Evolutionary conservation across 805 yeast species (phyloP).

Genomic region (Pichia gijzeniarum): DNA sequence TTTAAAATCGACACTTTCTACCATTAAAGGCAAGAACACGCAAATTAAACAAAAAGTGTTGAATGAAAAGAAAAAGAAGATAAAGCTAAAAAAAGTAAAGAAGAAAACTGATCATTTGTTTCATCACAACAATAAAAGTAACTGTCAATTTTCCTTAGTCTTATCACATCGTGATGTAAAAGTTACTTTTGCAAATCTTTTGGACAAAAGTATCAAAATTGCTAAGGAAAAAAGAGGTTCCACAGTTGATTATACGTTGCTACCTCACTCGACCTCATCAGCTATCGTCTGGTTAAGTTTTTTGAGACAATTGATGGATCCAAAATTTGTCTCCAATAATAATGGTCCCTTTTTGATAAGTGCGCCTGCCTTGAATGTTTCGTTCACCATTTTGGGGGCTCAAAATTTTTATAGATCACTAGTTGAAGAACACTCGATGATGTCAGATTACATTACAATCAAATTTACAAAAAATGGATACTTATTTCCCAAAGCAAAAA

Average conservation of each 20-base stretch:
- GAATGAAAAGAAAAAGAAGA: not conserved
- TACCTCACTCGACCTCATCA: conserved; percentile 44
- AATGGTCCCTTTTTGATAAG: conserved; percentile 24
- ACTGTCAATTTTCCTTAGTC: conserved; percentile 16
- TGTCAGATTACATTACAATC: not conserved
- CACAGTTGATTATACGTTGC: conserved; percentile 40
- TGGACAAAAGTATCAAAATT: conserved; percentile 66
- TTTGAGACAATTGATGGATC: conserved; percentile 42
- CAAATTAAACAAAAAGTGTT: not conserved
- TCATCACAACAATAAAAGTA: not conserved
- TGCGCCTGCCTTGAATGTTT: conserved; percentile 41
- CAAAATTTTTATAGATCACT: not conserved
- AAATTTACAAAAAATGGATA: conserved; percentile 20
- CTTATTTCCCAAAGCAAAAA: conserved; percentile 19
- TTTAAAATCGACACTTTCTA: not conserved
- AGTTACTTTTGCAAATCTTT: conserved; percentile 52
- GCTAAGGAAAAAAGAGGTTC: conserved; percentile 20
- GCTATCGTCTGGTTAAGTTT: conserved; percentile 62
- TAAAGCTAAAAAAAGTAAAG: not conserved
- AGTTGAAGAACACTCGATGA: not conserved
- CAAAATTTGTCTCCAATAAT: not conserved
- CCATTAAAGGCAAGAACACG: not conserved
- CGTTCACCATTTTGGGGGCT: conserved; percentile 28
- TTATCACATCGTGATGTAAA: conserved; percentile 19
- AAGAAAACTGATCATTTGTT: not conserved